Conservation (phyloP, 495 filamentous ascomycete species). For the Lasiosphaeris hirsuta region DNA sequence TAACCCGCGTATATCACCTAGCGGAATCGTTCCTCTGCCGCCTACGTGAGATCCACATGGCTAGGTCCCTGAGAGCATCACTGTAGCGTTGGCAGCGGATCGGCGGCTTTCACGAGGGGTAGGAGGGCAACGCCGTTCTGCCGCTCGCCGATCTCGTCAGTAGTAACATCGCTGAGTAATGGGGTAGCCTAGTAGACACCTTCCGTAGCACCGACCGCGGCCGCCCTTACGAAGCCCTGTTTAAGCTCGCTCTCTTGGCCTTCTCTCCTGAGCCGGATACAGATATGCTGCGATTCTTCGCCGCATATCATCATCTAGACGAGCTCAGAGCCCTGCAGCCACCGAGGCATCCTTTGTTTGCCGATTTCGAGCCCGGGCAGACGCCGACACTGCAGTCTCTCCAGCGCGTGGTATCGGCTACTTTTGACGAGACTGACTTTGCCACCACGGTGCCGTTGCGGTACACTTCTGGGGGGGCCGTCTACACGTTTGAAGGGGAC, state of each 20-base stretch:
- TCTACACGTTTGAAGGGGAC: not conserved
- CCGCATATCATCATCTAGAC: not conserved
- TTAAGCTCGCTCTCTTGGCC: constrained; percentile 1
- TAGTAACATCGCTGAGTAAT: not conserved
- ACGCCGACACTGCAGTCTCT: not conserved
- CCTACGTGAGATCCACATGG: no score
- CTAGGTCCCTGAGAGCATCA: no score
- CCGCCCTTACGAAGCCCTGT: constrained; percentile 3
- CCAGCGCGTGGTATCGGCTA: not conserved
- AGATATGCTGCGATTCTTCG: not conserved
- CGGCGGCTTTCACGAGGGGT: no score
- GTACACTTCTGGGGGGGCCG: no score
- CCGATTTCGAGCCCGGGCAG: constrained; percentile 1
- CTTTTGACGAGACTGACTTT: not conserved
- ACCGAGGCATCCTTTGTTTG: not conserved
- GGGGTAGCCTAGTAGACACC: constrained; percentile 3
- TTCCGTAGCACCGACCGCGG: not conserved
- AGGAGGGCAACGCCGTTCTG: not conserved
- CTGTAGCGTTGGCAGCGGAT: no score
- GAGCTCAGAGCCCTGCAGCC: constrained; percentile 1
- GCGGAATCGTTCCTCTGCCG: no score
- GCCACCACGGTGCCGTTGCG: not conserved
- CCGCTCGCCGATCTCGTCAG: not conserved
- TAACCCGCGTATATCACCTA: no score
- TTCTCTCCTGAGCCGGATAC: not conserved